Evolutionary conservation across 169 alveolate genomes (phyloP), one percentile per base, ranked within the genome.

Genomic region (Ichthyophthirius multifiliis): DNA sequence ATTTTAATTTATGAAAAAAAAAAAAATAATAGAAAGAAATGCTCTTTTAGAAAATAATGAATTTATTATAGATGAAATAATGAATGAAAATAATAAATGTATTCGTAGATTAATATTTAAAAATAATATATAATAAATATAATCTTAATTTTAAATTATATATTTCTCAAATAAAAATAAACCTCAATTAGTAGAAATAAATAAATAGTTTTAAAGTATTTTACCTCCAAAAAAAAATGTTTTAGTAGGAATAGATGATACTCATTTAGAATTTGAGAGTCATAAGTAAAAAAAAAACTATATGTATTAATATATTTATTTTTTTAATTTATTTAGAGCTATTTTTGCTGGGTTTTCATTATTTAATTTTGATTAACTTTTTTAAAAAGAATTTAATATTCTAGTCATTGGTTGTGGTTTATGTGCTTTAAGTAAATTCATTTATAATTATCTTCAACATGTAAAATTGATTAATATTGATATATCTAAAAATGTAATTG

Each of bases 241-340:
- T 47, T 41, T 67, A 37, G 20, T 67, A n/a, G 77, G 77, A 2
- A 67, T 81, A 0, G 86, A 81, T 62, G 55, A 81, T 35, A 43
- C 82, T 16, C 73, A 81, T 73, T 34, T 81, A 37, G 86, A 81
- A 55, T 81, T 81, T 55, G 86, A 81, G 30, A 76, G 80, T 27
- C 78, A 81, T 44, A 67, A 62, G 77, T 67, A 67, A 37, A 4
- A 31, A 4, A 55, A 55, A 12, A 31, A 13, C n/a, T 13, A 16
- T 9, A 13, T 32, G 34, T 0, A 30, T 32, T 1, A 18, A 64
- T 15, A 5, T 20, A 4, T 18, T 1, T 32, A 32, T 12, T 34
- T 9, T 15, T 32, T 64, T 64, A 4, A 37, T 34, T 37, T 20
- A 41, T 1, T n/a, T 3, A 63, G 76, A 48, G 81, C 82, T 13